Conservation (phyloP, 139 green algal genomes). For the Picochlorum sp. region DNA sequence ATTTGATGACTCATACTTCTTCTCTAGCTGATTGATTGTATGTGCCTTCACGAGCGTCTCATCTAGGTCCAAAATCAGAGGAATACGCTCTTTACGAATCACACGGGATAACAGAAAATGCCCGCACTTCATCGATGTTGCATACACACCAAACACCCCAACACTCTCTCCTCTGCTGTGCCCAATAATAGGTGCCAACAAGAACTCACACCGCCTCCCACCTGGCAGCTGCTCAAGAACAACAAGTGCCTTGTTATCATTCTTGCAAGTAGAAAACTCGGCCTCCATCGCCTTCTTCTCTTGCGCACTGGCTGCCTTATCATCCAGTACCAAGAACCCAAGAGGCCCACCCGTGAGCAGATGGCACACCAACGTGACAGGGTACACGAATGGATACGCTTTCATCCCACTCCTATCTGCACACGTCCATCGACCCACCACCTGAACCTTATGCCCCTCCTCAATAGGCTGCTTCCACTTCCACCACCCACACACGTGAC, state of each 20-base stretch:
- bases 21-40: constrained; percentile 1
- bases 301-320: background rate
- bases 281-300: background rate
- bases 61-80: constrained; percentile 78
- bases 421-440: background rate
- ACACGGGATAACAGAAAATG: constrained; percentile 22
- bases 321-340: background rate
- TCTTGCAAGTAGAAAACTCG: background rate
- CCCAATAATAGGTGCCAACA: background rate
- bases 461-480: too few relatives aligned
- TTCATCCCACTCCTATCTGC: background rate
- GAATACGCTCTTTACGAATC: constrained; percentile 48
- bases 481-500: too few relatives aligned
- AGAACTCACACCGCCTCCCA: background rate
- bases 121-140: background rate
- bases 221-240: background rate
- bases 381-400: background rate
- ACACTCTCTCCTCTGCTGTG: background rate
- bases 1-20: background rate
- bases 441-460: too few relatives aligned
- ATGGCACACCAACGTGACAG: background rate
- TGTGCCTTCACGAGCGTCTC: constrained; percentile 64
- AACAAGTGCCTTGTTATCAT: background rate
- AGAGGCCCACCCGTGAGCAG: background rate
- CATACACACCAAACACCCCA: constrained; percentile 17